Conservation (phyloP, 805 yeast species). For the Martiniozyma abietophila region DNA sequence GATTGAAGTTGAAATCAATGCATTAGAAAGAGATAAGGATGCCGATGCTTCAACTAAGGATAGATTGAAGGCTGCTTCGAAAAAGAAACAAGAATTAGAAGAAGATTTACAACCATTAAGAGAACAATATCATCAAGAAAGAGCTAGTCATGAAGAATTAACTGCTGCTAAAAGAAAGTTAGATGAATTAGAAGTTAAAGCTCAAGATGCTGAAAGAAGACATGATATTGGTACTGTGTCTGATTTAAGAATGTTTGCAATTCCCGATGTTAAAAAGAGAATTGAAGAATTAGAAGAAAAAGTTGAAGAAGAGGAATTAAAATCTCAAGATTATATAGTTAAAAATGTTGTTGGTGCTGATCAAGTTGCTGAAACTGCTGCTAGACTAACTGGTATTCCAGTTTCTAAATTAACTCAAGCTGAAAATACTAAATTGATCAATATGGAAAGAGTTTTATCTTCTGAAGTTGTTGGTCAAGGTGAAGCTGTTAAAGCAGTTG, state of each 20-base stretch:
- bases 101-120: constrained; percentile 80
- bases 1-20: constrained; percentile 91
- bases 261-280: constrained; percentile 78
- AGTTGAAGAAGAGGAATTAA: constrained; percentile 62
- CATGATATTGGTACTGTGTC: constrained; percentile 92
- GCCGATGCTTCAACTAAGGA: constrained; percentile 79
- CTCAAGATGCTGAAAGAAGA: constrained; percentile 94
- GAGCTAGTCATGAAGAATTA: constrained; percentile 84
- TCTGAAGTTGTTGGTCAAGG: constrained; percentile 87
- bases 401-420: constrained; percentile 91
- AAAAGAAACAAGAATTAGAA: constrained; percentile 71
- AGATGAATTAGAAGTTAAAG: constrained; percentile 89
- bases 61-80: constrained; percentile 69
- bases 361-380: constrained; percentile 88
- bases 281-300: constrained; percentile 66
- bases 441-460: constrained; percentile 84
- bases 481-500: constrained; percentile 92
- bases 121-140: constrained; percentile 78
- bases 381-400: constrained; percentile 94
- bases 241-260: constrained; percentile 93
- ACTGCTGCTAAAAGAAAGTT: constrained; percentile 82
- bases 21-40: constrained; percentile 90
- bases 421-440: constrained; percentile 86
- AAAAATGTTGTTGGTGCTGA: constrained; percentile 80
- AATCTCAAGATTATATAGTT: constrained; percentile 46